Base-by-base conservation (phyloP, 2,329 filamentous ascomycete species). In the Diaporthe humulicola region DNA sequence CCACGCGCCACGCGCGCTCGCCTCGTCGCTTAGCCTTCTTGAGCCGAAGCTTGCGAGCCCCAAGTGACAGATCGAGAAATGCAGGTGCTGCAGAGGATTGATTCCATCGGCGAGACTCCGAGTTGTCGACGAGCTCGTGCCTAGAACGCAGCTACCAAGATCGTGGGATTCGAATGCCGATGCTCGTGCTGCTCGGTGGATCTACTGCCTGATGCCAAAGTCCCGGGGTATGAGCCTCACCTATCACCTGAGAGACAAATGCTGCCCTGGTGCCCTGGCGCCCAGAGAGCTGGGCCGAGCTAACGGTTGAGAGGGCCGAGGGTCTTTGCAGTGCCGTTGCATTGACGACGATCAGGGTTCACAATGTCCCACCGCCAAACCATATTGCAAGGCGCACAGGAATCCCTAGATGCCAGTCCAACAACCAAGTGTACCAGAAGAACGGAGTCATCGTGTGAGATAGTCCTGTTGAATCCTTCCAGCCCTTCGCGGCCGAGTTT, bases 291-390 rank as follows among this genome's bases (percentile, higher is more conserved):
- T 40, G 33, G 64, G 48, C 64, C 64, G 15, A 28, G 64, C 64
- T 69, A 69, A 40, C 48, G 48, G 64, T 54, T 69, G 64, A 54
- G 12, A 54, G 48, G 48, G 64, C 48, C 48, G 48, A 50, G 42
- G 30, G 28, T 66, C 4, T 36, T 36, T 38, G 45, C 64, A 67
- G 61, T 52, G 45, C 30, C 61, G 61, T 52, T 67, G 42, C 61
- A 67, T 67, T 67, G 25, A 45, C 58, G 64, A 48, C 64, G 33
- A 69, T 69, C 64, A 69, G 64, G 64, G 64, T 69, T 69, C 64
- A 54, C 30, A 17, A 17, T 64, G 60, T 48, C 30, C 64, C 64
- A 50, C 64, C 64, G 64, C 64, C 64, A 69, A 8, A 54, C n/a
- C n/a, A 12, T 4, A 33, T 17, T 8, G 33, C 9, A 17, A 14